Evolutionary conservation across 371 early-diverging fungal genomes (phyloP), one percentile per base, ranked within the genome.

Genomic region (Rhizopus stolonifer): DNA sequence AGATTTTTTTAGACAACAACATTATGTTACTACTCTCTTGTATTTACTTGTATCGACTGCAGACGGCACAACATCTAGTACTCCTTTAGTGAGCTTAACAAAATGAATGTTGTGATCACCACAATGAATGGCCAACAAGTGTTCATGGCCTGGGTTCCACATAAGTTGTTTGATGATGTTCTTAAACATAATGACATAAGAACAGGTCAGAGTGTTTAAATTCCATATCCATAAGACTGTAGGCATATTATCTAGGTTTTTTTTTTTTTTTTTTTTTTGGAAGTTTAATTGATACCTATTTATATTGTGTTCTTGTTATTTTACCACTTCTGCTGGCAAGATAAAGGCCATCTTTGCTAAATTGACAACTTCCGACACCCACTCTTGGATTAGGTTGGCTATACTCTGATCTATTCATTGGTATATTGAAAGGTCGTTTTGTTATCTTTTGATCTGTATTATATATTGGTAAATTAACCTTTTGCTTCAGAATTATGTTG

Each of bases 151-250:
- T 8, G 90, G 89, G 56, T 85, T 80, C 87, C 88, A 89, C 5
- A 50, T 17, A 0, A 74, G 63, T 17, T 67, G 61, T 26, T 63
- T 66, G 17, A 89, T 70, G 0, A 81, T 67, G 4, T 62, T 36
- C 31, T 59, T 31, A 49, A 87, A 86, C 25, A 64, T 54, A 6
- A 89, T 56, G 11, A 84, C 53, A 17, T 72, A 68, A 8, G 64
- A 44, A 49, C 77, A 75, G 3, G 50, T 47, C 18, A 85, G 49
- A 0, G 59, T 49, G 6, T 52, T 47, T 10, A 83, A 40, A 56
- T 82, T 70, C 87, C 86, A 86, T 14, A 87, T 65, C 83, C 86
- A 89, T 10, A 85, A 69, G 0, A 65, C 58, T 32, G 60, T 79
- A 2, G 89, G 86, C 77, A 82, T 85, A 49, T 67, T 72, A 58